phyloP scores from a whole-genome alignment of 768 basidiomycete species.

The Russula abietina region DNA sequence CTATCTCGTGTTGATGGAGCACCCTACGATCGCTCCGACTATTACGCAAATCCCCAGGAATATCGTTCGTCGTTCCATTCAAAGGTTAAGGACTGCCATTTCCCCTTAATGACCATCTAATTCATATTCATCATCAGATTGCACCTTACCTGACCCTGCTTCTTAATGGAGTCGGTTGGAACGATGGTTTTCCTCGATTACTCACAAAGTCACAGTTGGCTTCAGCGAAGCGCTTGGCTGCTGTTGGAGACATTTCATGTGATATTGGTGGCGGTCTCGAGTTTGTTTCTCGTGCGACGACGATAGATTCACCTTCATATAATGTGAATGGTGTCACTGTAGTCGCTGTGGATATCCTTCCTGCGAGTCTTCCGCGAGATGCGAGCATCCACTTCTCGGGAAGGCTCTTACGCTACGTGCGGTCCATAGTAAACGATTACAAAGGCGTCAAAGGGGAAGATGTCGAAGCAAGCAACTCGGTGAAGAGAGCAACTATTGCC shows the following conservation, averaged over 20 bases:
- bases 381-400: conserved; percentile 72
- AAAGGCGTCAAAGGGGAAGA: conserved; percentile 25
- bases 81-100: conserved; percentile 40
- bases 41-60: conserved; percentile 62
- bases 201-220: conserved; percentile 62
- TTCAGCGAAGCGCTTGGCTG: conserved; percentile 47
- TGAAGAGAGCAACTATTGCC: conserved; percentile 71
- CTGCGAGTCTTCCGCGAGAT: conserved; percentile 75
- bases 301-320: conserved; percentile 72
- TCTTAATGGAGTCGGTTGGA: conserved; percentile 85
- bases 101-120: background rate
- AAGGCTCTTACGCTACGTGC: conserved; percentile 62
- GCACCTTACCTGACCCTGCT: conserved; percentile 82
- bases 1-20: conserved; percentile 51
- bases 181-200: conserved; percentile 67
- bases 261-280: conserved; percentile 88
- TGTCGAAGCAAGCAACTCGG: conserved; percentile 36
- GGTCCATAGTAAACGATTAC: conserved; percentile 45
- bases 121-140: conserved; percentile 41
- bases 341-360: conserved; percentile 90
- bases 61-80: conserved; percentile 66
- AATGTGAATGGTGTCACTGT: conserved; percentile 61
- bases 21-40: conserved; percentile 56
- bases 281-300: conserved; percentile 72
- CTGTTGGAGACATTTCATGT: conserved; percentile 84